Evolutionary conservation across 108 stramenopile species (phyloP), one percentile per base, ranked within the genome.

Genomic region (Bacterosira constricta): DNA sequence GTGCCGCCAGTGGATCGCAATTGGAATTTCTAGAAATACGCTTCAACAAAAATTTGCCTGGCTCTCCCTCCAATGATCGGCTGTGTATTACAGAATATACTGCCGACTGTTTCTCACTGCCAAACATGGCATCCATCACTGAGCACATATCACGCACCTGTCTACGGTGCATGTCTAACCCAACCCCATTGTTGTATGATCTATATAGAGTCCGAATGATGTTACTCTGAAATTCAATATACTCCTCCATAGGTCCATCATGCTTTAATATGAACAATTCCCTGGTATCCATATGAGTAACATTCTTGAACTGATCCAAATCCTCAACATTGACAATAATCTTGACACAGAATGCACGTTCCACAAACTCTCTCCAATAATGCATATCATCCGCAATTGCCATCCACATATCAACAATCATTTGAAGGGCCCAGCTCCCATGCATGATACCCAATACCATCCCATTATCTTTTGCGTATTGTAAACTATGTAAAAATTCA

Each of bases 1-100:
- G 37, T 25, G 63, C 49, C 1, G 47, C 56, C 6, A 36, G 29
- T 15, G 46, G 64, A 45, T 57, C 46, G 4, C 34, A 50, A 8
- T 57, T 47, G 17, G 44, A 61, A 10, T 21, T 27, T 30, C n/a
- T 23, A 26, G 55, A 39, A 1, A 75, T 39, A 30, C 45, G 18
- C 6, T 10, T 37, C 35, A 75, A n/a, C 13, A 75, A 50, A 20
- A 27, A 13, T 2, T 41, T 11, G 36, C 65, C 74, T 6, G 55
- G 51, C 4, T 45, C 45, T 17, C 64, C 64, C 55, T 75, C 73
- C 7, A 75, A 66, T 0, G 56, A 34, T 20, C 73, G 44, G 39
- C 63, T 57, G 46, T 75, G 73, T 15, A 75, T 47, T 1, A 75
- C 73, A 18, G 63, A 65, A 26, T 75, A 75, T n/a, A n/a, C n/a